Conservation (phyloP, 345 rosid species). For the Firmiana major region DNA sequence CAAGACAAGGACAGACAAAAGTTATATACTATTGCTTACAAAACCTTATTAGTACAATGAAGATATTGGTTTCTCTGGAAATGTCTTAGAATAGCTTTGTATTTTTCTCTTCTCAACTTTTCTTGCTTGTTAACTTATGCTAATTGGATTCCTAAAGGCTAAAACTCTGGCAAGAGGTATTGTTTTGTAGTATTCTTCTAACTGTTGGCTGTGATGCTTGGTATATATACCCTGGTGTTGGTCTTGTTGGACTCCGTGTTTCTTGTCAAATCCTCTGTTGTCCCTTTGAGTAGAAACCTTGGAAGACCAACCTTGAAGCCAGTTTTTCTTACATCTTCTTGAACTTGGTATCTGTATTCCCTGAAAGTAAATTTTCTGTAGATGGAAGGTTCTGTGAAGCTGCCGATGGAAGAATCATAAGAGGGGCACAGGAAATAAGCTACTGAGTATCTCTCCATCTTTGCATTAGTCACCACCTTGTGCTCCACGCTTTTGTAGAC, state of each 20-base stretch:
- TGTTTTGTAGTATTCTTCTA: background rate
- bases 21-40: background rate
- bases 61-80: background rate
- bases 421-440: constrained; percentile 75
- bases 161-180: background rate
- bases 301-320: constrained; percentile 67
- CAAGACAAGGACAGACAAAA: background rate
- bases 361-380: constrained; percentile 61
- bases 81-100: background rate
- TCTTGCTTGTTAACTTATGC: background rate
- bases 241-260: background rate
- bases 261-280: background rate
- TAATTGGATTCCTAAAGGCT: background rate
- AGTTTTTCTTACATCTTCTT: constrained; percentile 48
- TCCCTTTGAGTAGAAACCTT: constrained; percentile 33
- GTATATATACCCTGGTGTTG: background rate
- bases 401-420: constrained; percentile 45
- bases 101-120: background rate
- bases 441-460: constrained; percentile 47
- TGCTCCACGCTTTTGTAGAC: constrained; percentile 63
- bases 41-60: background rate
- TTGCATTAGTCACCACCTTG: constrained; percentile 44
- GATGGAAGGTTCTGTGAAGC: constrained; percentile 41
- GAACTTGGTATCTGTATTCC: constrained; percentile 57
- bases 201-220: constrained; percentile 5